phyloP scores from a whole-genome alignment of 2,329 filamentous ascomycete genomes.

The Colletotrichum tropicicola region DNA sequence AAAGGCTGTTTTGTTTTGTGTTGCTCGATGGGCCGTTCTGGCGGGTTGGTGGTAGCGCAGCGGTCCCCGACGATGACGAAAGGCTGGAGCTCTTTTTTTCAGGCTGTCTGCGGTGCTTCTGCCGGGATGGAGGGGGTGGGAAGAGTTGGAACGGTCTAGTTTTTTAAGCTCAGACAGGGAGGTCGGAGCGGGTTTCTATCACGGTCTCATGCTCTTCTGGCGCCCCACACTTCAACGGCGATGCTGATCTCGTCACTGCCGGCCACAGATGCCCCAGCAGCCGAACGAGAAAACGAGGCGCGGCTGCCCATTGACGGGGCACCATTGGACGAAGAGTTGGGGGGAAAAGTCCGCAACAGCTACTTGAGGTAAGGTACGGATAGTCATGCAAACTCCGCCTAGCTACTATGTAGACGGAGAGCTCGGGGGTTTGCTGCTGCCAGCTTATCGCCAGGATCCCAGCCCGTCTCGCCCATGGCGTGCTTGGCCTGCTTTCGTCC shows the following conservation, averaged over 20 bases:
- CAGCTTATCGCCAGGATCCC: neutral
- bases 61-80: conserved; percentile 19
- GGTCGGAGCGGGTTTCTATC: conserved; percentile 20
- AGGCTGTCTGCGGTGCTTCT: neutral
- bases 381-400: conserved; percentile 9
- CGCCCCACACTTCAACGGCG: neutral
- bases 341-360: conserved; percentile 2
- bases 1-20: neutral
- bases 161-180: conserved; percentile 23
- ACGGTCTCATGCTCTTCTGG: neutral
- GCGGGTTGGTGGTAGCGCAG: neutral
- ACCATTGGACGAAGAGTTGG: neutral
- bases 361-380: neutral
- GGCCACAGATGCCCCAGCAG: neutral
- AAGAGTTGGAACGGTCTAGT: conserved; percentile 9
- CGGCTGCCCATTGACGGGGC: neutral
- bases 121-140: conserved; percentile 7
- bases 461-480: too few species aligned
- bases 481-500: neutral
- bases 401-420: conserved; percentile 9
- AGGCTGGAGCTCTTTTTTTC: neutral
- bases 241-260: conserved; percentile 6
- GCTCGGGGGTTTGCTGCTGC: neutral
- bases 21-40: too few species aligned
- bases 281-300: neutral